Percentiles rank a stretch among this genome's conserved stretches.
Conservation (phyloP, 768 basidiomycete genomes). For the Cubamyces lactineus region DNA sequence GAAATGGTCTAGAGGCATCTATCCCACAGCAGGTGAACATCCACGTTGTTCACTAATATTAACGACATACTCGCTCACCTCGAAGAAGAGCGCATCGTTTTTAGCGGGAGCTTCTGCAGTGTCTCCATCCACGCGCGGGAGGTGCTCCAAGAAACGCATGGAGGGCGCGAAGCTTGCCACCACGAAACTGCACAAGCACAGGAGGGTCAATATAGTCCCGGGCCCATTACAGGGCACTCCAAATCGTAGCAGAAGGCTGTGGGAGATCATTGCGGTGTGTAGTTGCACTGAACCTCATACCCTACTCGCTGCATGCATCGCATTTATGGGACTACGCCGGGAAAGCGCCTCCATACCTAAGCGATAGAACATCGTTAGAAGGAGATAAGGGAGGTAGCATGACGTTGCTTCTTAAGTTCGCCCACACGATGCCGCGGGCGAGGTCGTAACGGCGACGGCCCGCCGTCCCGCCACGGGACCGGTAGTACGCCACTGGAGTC, state of each 20-base stretch:
- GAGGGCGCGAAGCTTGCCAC: neutral
- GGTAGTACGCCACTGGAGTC: too few relatives aligned
- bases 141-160: conserved; percentile 5
- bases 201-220: neutral
- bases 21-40: neutral
- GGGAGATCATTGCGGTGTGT: too few relatives aligned
- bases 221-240: neutral
- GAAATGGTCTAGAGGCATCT: conserved; percentile 56
- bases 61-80: conserved; percentile 10
- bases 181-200: neutral
- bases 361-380: neutral
- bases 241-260: neutral
- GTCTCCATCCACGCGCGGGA: conserved; percentile 14
- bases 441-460: neutral
- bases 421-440: neutral
- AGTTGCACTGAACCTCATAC: too few relatives aligned
- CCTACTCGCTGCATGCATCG: too few relatives aligned
- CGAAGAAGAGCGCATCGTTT: conserved; percentile 26
- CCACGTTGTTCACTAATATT: neutral
- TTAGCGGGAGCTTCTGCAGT: neutral
- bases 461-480: neutral
- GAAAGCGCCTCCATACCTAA: neutral
- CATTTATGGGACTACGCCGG: neutral
- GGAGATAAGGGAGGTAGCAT: conserved; percentile 16
- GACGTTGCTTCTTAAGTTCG: conserved; percentile 4